These are phyloP conservation scores for Populus tomentosa DNA, from an alignment of 441 rosid genomes.

Conservation along the genomic window DNA sequence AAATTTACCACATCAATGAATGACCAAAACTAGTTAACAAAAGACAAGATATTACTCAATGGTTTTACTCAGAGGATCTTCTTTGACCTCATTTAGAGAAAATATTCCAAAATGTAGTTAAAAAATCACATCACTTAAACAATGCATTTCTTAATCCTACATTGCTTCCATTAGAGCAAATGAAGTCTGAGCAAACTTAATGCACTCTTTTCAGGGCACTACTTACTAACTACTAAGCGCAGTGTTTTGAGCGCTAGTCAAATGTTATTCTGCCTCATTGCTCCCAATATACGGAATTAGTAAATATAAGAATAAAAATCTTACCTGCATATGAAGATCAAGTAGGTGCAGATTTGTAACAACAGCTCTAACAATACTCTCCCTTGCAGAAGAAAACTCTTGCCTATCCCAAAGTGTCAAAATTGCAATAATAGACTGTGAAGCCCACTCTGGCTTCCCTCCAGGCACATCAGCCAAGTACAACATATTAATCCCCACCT, in stretches of 20 bases:
- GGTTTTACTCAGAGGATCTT: not conserved
- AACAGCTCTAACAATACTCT: conserved; percentile 95
- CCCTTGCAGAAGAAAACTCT: conserved; percentile 98
- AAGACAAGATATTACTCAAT: too few species aligned
- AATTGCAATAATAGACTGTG: conserved; percentile 86
- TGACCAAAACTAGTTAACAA: not conserved
- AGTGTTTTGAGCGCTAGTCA: not conserved
- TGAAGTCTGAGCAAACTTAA: not conserved
- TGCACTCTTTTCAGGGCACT: not conserved
- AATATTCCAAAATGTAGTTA: not conserved
- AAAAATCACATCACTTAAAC: not conserved
- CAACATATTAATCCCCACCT: conserved; percentile 94
- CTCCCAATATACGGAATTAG: not conserved
- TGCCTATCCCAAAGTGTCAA: conserved; percentile 99
- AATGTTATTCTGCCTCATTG: not conserved
- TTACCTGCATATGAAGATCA: conserved; percentile 97
- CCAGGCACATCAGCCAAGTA: conserved; percentile 97
- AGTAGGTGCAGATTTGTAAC: conserved; percentile 93
- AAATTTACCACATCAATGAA: conserved; percentile 20
- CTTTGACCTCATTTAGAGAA: not conserved
- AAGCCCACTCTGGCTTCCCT: conserved; percentile 99
- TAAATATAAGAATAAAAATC: conserved; percentile 1
- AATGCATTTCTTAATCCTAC: not conserved
- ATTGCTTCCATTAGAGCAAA: not conserved
- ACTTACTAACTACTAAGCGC: not conserved